Percentiles rank a stretch among this genome's conserved stretches.
Evolutionary conservation across 495 filamentous ascomycete species (phyloP).

Genomic region (Collariella sp.): DNA sequence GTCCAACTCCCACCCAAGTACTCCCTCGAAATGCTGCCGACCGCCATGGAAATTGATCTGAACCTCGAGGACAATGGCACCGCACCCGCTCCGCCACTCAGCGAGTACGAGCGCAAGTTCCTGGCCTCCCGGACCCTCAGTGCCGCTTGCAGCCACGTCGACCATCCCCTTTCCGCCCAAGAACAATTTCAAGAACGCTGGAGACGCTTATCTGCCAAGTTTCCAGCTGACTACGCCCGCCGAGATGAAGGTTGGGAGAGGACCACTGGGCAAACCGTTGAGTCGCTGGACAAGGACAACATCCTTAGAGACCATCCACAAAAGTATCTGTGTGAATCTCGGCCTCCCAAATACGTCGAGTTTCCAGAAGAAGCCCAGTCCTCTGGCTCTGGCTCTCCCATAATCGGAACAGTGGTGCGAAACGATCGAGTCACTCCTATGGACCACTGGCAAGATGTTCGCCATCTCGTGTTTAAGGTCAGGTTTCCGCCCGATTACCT

Average conservation of each 20-base stretch:
- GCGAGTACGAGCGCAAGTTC: slow-evolving; percentile 10
- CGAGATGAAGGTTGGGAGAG: slow-evolving; percentile 8
- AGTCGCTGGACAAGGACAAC: slow-evolving; percentile 27
- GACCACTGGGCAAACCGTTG: slow-evolving; percentile 11
- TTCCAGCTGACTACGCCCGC: slow-evolving; percentile 5
- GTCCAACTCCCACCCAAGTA: slow-evolving; percentile 73
- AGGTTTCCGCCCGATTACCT: slow-evolving; percentile 10
- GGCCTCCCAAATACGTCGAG: not conserved
- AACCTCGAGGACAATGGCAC: not conserved
- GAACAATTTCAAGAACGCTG: slow-evolving; percentile 5
- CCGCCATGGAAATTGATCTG: not conserved
- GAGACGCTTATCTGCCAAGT: not conserved
- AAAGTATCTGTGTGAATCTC: slow-evolving; percentile 26
- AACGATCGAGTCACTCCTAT: slow-evolving; percentile 69
- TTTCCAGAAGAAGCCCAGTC: slow-evolving; percentile 39
- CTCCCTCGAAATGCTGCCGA: slow-evolving; percentile 45
- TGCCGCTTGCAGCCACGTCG: slow-evolving; percentile 16
- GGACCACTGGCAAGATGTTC: slow-evolving; percentile 90
- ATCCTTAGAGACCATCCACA: slow-evolving; percentile 27
- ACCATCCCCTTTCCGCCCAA: slow-evolving; percentile 2
- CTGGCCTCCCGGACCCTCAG: slow-evolving; percentile 10
- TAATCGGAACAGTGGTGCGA: slow-evolving; percentile 34
- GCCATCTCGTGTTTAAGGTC: slow-evolving; percentile 55
- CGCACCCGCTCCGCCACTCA: not conserved
- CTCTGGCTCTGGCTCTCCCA: slow-evolving; percentile 44